Percentiles rank a stretch among this genome's conserved stretches.
Conservation (phyloP, 1,139 yeast species). For the Kodamaea suecica region DNA sequence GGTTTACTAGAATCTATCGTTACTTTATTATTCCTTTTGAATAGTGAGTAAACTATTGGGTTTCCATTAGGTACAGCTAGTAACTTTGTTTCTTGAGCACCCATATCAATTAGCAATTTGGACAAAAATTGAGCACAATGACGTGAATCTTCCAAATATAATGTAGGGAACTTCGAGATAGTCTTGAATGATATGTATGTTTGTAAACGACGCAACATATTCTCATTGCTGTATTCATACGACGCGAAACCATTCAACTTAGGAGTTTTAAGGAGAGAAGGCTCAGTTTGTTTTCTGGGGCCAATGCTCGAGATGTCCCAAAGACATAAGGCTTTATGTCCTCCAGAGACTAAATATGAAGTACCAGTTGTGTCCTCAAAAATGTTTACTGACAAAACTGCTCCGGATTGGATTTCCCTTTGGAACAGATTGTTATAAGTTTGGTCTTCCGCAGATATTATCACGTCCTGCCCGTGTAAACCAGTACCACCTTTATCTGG, state of each 20-base stretch:
- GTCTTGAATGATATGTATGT: conserved; percentile 69
- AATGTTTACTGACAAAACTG: conserved; percentile 29
- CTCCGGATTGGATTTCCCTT: conserved; percentile 13
- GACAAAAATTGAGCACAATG: conserved; percentile 79
- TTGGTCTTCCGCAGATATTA: conserved; percentile 19
- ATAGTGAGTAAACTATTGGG: conserved; percentile 78
- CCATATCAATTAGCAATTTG: conserved; percentile 60
- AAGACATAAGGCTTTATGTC: conserved; percentile 32
- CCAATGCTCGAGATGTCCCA: conserved; percentile 35
- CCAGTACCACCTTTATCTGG: neutral
- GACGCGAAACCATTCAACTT: neutral
- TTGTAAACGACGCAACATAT: conserved; percentile 59
- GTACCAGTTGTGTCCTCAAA: conserved; percentile 21
- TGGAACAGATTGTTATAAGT: conserved; percentile 14
- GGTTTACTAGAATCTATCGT: conserved; percentile 7
- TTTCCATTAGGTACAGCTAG: conserved; percentile 74
- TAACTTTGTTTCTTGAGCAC: conserved; percentile 66
- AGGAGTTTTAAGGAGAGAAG: neutral
- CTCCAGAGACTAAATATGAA: conserved; percentile 38
- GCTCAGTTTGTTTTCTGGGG: conserved; percentile 6
- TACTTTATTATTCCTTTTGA: conserved; percentile 41
- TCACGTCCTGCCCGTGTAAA: conserved; percentile 9
- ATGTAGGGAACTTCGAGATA: conserved; percentile 67
- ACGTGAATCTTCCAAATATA: conserved; percentile 74
- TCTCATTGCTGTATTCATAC: conserved; percentile 46